Evolutionary conservation across 176 grass and related monocot genomes (phyloP).

Genomic region (Triticum urartu): DNA sequence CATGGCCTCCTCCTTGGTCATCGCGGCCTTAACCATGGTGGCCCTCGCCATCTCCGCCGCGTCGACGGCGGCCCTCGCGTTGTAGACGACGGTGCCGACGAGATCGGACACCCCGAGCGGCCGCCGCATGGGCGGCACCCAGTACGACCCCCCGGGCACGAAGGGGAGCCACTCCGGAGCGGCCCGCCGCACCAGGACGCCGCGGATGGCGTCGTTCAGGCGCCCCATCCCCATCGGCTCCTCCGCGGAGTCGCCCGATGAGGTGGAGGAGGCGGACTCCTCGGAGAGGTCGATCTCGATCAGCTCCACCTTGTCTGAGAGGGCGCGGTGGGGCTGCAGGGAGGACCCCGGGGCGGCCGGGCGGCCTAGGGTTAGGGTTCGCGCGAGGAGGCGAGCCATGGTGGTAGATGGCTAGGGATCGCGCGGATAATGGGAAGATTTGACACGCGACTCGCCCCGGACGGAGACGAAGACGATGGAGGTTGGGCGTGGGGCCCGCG

Average conservation of each 20-base stretch:
- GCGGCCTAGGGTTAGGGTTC: slow-evolving; percentile 46
- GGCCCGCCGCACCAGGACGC: slow-evolving; percentile 59
- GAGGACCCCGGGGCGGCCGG: neutral
- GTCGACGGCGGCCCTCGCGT: neutral
- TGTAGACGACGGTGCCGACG: slow-evolving; percentile 14
- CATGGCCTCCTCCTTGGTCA: slow-evolving; percentile 64
- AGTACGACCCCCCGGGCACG: slow-evolving; percentile 82
- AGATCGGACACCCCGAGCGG: slow-evolving; percentile 51
- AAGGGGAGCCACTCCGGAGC: slow-evolving; percentile 95
- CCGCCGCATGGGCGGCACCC: slow-evolving; percentile 62
- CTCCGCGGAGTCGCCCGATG: slow-evolving; percentile 15
- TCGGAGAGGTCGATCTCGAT: slow-evolving; percentile 77
- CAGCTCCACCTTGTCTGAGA: slow-evolving; percentile 54
- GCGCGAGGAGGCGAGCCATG: slow-evolving; percentile 69
- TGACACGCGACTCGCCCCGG: neutral
- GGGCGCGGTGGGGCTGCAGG: neutral
- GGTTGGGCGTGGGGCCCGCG: too few relatives aligned
- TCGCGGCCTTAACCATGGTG: neutral
- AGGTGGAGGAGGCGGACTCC: slow-evolving; percentile 30
- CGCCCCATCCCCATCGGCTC: slow-evolving; percentile 49
- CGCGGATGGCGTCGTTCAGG: slow-evolving; percentile 73
- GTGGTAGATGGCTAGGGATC: neutral
- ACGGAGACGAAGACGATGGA: neutral
- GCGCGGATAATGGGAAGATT: neutral
- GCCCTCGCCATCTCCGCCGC: slow-evolving; percentile 27